These are phyloP conservation scores for Termitomyces sp. DNA, from an alignment of 768 basidiomycete genomes.

Conservation along the genomic window DNA sequence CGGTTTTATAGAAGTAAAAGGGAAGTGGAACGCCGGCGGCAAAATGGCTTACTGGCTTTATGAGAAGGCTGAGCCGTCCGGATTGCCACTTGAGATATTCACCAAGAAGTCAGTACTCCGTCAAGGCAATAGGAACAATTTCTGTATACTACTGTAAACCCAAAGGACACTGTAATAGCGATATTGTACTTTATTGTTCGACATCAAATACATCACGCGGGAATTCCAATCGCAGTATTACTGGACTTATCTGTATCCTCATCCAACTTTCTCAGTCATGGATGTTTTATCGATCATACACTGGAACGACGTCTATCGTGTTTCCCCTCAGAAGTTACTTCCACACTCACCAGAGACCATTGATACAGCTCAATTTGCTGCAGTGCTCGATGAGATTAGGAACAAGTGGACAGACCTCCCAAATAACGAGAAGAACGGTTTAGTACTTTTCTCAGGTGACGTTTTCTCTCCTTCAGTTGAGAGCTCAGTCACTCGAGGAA, in stretches of 20 bases:
- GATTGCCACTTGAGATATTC: conserved; percentile 23
- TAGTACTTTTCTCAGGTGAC: conserved; percentile 86
- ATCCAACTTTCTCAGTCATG: neutral
- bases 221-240: neutral
- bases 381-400: conserved; percentile 59
- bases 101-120: conserved; percentile 53
- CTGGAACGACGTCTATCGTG: conserved; percentile 84
- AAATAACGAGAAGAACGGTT: conserved; percentile 58
- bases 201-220: neutral
- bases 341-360: conserved; percentile 56
- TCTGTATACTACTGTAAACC: conserved; percentile 42
- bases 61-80: conserved; percentile 31
- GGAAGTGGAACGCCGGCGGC: conserved; percentile 60
- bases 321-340: conserved; percentile 65
- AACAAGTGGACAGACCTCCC: conserved; percentile 42
- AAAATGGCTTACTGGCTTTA: conserved; percentile 91
- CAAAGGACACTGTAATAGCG: neutral
- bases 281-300: conserved; percentile 44
- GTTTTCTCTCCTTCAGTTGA: conserved; percentile 85
- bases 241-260: neutral
- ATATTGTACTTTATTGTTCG: neutral
- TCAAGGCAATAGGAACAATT: conserved; percentile 79
- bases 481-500: conserved; percentile 82
- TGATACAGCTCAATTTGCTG: conserved; percentile 83
- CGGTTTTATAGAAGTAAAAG: conserved; percentile 58